Evolutionary conservation across 2,329 filamentous ascomycete genomes (phyloP).

Genomic region (Aspergillus sp.): DNA sequence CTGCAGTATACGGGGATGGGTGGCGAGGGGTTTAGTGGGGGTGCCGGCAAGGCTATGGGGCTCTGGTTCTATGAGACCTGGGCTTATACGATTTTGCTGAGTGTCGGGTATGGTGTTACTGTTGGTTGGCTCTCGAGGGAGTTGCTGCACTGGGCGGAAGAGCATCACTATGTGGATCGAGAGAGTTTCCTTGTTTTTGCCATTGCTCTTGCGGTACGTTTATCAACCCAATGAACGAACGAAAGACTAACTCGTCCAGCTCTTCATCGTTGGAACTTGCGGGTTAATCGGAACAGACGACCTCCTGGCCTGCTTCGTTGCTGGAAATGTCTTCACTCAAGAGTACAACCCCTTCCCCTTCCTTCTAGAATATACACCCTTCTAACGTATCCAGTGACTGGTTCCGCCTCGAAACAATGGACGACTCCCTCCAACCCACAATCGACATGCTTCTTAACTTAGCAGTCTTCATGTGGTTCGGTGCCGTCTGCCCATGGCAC

Average conservation of each 20-base stretch:
- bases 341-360: conserved; percentile 56
- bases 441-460: conserved; percentile 95
- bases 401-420: conserved; percentile 86
- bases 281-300: conserved; percentile 88
- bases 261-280: conserved; percentile 86
- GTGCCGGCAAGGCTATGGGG: conserved; percentile 69
- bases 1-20: conserved; percentile 73
- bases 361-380: conserved; percentile 5
- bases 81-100: conserved; percentile 81
- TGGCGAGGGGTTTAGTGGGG: conserved; percentile 60
- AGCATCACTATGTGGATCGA: conserved; percentile 78
- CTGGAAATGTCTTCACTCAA: conserved; percentile 88
- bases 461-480: conserved; percentile 87
- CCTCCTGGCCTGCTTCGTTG: conserved; percentile 88
- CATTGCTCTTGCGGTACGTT: conserved; percentile 72
- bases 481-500: conserved; percentile 81
- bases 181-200: conserved; percentile 89
- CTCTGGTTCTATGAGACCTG: conserved; percentile 86
- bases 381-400: conserved; percentile 62
- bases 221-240: not conserved
- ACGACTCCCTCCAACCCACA: conserved; percentile 91
- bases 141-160: conserved; percentile 81
- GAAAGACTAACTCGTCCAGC: conserved; percentile 38
- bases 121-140: conserved; percentile 84
- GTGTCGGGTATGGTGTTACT: conserved; percentile 73